A percentile compares a stretch with the other conserved stretches of the same genome.
Evolutionary conservation across 1,284 basidiomycete species (phyloP).

Genomic region (Trichosporon faecale): DNA sequence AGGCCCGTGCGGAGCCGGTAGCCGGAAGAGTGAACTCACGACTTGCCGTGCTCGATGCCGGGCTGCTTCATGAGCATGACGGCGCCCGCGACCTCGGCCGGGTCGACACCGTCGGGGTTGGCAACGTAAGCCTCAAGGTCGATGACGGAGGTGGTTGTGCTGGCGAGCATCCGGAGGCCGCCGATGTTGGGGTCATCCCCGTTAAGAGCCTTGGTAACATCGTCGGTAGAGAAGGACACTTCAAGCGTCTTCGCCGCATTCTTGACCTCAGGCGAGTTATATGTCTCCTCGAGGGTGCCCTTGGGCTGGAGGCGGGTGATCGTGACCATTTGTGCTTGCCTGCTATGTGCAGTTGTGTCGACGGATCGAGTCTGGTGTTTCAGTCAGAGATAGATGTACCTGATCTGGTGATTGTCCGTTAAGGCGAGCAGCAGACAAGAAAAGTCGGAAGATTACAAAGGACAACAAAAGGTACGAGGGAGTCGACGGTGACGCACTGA

Average conservation of each 20-base stretch:
- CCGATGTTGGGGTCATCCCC: conserved; percentile 7
- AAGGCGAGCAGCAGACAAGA: neutral
- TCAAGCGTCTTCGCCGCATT: conserved; percentile 1
- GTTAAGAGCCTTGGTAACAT: conserved; percentile 11
- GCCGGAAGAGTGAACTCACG: conserved; percentile 11
- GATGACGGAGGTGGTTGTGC: conserved; percentile 11
- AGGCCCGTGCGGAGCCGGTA: too few relatives aligned
- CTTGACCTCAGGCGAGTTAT: conserved; percentile 8
- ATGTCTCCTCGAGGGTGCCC: neutral
- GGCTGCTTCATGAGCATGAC: conserved; percentile 23
- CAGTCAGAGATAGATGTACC: neutral
- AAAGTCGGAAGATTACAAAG: neutral
- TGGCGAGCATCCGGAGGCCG: neutral
- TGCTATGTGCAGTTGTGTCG: neutral
- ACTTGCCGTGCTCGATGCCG: conserved; percentile 21
- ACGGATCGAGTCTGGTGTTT: too few relatives aligned
- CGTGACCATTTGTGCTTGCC: neutral
- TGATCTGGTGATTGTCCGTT: neutral
- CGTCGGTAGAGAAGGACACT: conserved; percentile 8
- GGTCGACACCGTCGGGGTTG: neutral
- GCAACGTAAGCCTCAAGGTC: conserved; percentile 20
- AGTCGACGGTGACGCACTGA: neutral
- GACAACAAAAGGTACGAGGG: neutral
- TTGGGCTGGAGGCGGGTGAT: conserved; percentile 1
- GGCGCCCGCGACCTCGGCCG: conserved; percentile 1